Percentiles rank a stretch among this genome's conserved stretches.
These are phyloP conservation scores for Pichia nanzhaoensis DNA, from an alignment of 805 yeast species.

Conservation along the genomic window DNA sequence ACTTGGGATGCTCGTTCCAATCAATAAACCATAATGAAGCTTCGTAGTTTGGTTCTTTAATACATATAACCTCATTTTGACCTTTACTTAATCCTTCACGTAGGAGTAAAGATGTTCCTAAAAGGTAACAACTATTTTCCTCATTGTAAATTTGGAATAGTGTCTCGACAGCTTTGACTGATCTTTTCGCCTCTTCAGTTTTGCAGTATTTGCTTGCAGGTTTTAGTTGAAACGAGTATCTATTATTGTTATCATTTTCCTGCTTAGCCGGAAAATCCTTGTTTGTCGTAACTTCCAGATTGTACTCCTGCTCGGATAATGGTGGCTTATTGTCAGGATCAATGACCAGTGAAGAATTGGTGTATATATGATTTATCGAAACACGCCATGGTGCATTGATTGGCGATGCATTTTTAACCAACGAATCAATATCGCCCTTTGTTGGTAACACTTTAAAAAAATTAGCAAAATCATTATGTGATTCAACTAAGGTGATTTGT, in stretches of 20 bases:
- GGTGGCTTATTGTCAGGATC: conserved; percentile 69
- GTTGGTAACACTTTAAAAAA: conserved; percentile 62
- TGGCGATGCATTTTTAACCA: conserved; percentile 24
- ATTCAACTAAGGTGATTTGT: conserved; percentile 69
- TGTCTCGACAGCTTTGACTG: conserved; percentile 53
- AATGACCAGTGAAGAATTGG: conserved; percentile 65
- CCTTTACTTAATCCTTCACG: conserved; percentile 63
- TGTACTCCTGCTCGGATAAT: conserved; percentile 83
- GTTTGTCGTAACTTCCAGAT: conserved; percentile 59
- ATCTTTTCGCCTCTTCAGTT: conserved; percentile 28
- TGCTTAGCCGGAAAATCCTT: conserved; percentile 1
- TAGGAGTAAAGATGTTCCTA: conserved; percentile 65
- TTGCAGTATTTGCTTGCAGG: conserved; percentile 36
- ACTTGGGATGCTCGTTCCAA: conserved; percentile 48
- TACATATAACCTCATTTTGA: conserved; percentile 86
- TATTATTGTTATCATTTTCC: conserved; percentile 24
- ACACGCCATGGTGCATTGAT: conserved; percentile 47
- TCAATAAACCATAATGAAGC: conserved; percentile 76
- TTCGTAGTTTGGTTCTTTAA: conserved; percentile 60
- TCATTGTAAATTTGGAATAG: conserved; percentile 63
- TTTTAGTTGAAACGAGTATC: conserved; percentile 64
- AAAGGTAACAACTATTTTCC: conserved; percentile 60
- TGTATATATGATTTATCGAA: conserved; percentile 60
- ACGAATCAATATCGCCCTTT: conserved; percentile 34
- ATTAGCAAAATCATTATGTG: conserved; percentile 54